phyloP scores from a whole-genome alignment of 164 flowering plant species.

The Brasenia schreberi region DNA sequence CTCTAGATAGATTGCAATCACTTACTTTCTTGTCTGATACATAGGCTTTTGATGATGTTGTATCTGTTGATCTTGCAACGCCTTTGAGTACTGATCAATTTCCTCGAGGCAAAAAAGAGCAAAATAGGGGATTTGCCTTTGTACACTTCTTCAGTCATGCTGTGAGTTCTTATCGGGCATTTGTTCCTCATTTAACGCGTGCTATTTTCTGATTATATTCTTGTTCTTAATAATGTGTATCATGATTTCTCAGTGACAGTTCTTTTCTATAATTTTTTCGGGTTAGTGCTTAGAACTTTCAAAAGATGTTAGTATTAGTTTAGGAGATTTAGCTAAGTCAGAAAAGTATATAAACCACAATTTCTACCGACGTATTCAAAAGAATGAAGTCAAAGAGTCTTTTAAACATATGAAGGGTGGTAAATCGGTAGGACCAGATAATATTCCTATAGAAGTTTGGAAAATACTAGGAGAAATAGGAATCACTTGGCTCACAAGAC shows the following conservation, averaged over 20 bases:
- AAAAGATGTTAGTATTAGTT: too few species aligned
- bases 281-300: neutral
- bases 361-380: too few species aligned
- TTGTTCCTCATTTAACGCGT: neutral
- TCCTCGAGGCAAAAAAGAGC: constrained; percentile 13
- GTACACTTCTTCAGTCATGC: constrained; percentile 31
- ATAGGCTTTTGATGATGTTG: constrained; percentile 29
- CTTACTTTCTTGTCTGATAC: neutral
- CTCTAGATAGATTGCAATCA: neutral
- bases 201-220: neutral
- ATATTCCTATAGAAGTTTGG: too few species aligned
- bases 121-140: constrained; percentile 35
- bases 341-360: too few species aligned
- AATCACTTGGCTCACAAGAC: too few species aligned
- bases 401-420: too few species aligned
- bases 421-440: too few species aligned
- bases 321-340: too few species aligned
- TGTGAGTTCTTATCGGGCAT: constrained; percentile 13
- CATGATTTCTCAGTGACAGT: neutral
- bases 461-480: too few species aligned
- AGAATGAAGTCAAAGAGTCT: too few species aligned
- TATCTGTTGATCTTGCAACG: constrained; percentile 27
- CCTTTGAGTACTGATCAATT: constrained; percentile 7
- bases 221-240: neutral
- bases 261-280: neutral